phyloP scores from a whole-genome alignment of 2,329 filamentous ascomycete species.

The Penicillium brasilianum region DNA sequence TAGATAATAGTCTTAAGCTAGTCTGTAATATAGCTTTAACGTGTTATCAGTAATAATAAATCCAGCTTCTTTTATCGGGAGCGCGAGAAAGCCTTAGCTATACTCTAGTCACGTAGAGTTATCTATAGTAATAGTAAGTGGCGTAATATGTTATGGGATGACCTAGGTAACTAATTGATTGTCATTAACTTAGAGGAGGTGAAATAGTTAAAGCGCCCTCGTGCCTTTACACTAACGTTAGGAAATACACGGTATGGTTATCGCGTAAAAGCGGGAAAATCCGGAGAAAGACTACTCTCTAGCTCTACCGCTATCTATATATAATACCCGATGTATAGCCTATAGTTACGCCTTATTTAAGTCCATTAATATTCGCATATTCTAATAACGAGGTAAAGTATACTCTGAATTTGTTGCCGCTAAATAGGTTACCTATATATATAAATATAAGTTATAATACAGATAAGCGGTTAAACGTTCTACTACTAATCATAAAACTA shows the following conservation, averaged over 20 bases:
- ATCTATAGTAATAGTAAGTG: slow-evolving; percentile 28
- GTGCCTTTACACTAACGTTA: slow-evolving; percentile 22
- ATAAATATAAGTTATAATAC: no score
- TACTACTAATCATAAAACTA: no score
- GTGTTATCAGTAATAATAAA: background rate
- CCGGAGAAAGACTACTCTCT: no score
- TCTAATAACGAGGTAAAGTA: no score
- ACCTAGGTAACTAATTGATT: slow-evolving; percentile 18
- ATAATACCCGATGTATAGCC: no score
- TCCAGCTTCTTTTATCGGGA: slow-evolving; percentile 3
- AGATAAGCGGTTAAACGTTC: no score
- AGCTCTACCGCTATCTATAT: no score
- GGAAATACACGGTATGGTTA: slow-evolving; percentile 15
- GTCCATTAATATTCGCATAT: no score
- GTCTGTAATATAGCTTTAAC: background rate
- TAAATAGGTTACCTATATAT: no score
- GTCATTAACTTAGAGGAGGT: slow-evolving; percentile 37
- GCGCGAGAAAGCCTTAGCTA: slow-evolving; percentile 21
- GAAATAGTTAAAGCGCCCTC: slow-evolving; percentile 26
- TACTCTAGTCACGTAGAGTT: slow-evolving; percentile 24
- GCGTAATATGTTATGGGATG: slow-evolving; percentile 36
- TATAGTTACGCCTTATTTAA: no score
- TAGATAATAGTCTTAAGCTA: background rate
- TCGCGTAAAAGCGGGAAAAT: no score
- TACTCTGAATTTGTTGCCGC: no score